Evolutionary conservation across 768 basidiomycete species (phyloP).

Genomic region (Pleurotus eryngii): DNA sequence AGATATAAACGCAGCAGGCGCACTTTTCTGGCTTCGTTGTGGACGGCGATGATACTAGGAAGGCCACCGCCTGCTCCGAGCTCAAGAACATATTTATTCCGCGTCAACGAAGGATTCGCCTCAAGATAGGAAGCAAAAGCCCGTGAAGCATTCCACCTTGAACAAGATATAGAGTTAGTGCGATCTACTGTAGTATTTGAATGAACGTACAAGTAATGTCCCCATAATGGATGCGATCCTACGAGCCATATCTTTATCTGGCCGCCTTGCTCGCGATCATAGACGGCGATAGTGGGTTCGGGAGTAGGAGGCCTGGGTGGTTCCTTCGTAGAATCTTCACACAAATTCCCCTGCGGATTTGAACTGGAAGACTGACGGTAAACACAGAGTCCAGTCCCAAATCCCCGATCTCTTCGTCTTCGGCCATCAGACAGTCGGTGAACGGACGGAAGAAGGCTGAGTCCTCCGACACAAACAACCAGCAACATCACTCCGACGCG

Average conservation of each 20-base stretch:
- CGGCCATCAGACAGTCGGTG: background rate
- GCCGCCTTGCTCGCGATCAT: slow-evolving; percentile 35
- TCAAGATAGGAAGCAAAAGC: slow-evolving; percentile 72
- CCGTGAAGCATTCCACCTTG: slow-evolving; percentile 79
- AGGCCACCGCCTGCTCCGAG: slow-evolving; percentile 93
- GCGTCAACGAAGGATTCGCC: slow-evolving; percentile 43
- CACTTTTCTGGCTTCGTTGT: slow-evolving; percentile 70
- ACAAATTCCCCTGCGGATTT: slow-evolving; percentile 9
- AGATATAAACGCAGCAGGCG: background rate
- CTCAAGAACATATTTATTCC: slow-evolving; percentile 60
- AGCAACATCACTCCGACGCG: background rate
- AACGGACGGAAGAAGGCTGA: background rate
- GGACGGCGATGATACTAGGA: slow-evolving; percentile 73
- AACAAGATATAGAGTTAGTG: background rate
- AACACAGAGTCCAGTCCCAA: slow-evolving; percentile 45
- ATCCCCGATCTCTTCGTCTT: slow-evolving; percentile 25
- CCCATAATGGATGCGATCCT: slow-evolving; percentile 81
- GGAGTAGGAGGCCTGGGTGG: slow-evolving; percentile 67
- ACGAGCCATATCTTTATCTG: slow-evolving; percentile 63
- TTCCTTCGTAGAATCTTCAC: slow-evolving; percentile 41
- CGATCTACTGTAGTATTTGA: background rate
- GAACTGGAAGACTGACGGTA: slow-evolving; percentile 34
- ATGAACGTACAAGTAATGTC: slow-evolving; percentile 61
- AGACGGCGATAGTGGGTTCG: slow-evolving; percentile 51
- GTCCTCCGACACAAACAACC: background rate